Conservation (phyloP, 2,329 filamentous ascomycete species). For the Paramyrothecium roridum region DNA sequence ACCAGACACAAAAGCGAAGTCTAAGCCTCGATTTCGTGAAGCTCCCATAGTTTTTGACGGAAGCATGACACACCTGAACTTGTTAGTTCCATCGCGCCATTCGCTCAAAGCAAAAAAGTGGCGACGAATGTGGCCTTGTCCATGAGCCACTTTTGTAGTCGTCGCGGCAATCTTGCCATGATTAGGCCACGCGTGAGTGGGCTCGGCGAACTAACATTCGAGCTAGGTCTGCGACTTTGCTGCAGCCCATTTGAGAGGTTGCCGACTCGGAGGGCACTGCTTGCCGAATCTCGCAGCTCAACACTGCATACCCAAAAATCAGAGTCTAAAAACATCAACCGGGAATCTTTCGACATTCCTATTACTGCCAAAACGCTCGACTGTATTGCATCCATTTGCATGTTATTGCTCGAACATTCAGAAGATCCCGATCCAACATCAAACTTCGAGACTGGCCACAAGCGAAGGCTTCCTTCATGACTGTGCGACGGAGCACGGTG, state of each 20-base stretch:
- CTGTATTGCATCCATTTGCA: not conserved
- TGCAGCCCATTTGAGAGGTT: too few species aligned
- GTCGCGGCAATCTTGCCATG: too few species aligned
- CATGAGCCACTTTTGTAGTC: too few species aligned
- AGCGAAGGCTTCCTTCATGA: not conserved
- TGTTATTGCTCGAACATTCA: not conserved
- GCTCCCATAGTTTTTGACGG: not conserved
- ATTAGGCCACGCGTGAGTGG: too few species aligned
- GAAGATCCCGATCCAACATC: not conserved
- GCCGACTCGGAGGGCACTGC: too few species aligned
- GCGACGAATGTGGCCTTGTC: not conserved
- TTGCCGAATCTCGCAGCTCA: not conserved
- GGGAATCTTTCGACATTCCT: not conserved
- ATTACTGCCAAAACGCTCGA: not conserved
- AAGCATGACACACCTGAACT: not conserved
- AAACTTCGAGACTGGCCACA: not conserved
- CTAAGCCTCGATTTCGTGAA: not conserved
- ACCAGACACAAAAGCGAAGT: not conserved
- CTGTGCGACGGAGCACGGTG: not conserved
- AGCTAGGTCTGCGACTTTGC: too few species aligned
- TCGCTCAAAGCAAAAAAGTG: conserved; percentile 1
- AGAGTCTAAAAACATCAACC: not conserved
- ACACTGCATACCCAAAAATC: not conserved
- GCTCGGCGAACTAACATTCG: too few species aligned
- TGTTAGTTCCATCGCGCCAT: not conserved